A percentile compares a stretch with the other conserved stretches of the same genome.
Conservation (phyloP, 495 filamentous ascomycete species). For the Thozetella sp. region DNA sequence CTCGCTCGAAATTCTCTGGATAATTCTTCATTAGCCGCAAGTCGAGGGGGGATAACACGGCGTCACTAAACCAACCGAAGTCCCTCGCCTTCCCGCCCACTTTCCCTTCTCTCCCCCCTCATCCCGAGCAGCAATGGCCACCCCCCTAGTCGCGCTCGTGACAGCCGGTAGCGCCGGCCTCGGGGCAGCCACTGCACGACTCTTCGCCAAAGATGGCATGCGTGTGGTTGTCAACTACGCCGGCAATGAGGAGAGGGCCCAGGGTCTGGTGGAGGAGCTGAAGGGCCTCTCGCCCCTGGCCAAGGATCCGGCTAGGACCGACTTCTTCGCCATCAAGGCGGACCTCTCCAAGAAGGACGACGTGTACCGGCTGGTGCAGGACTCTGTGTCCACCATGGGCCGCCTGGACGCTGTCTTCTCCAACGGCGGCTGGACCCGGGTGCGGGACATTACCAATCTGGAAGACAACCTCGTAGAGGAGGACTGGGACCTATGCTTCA, state of each 20-base stretch:
- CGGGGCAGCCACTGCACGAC: constrained; percentile 52
- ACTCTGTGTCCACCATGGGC: constrained; percentile 44
- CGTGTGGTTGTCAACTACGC: constrained; percentile 56
- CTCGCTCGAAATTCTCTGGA: too few relatives aligned
- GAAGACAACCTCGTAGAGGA: constrained; percentile 57
- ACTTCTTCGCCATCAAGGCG: constrained; percentile 45
- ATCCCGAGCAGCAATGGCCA: background rate
- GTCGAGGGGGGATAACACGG: too few relatives aligned
- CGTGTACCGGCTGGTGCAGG: constrained; percentile 41
- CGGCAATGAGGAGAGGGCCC: constrained; percentile 42
- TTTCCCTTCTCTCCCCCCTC: too few relatives aligned
- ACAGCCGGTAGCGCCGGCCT: constrained; percentile 59
- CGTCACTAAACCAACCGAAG: too few relatives aligned
- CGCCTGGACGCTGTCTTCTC: constrained; percentile 56
- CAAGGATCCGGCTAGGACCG: constrained; percentile 5
- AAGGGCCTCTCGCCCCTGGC: constrained; percentile 17
- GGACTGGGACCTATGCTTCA: constrained; percentile 59
- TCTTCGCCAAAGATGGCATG: constrained; percentile 47
- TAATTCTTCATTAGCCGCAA: too few relatives aligned
- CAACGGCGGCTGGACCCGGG: constrained; percentile 58
- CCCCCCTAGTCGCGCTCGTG: constrained; percentile 46
- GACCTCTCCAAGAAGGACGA: constrained; percentile 46
- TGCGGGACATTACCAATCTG: constrained; percentile 49
- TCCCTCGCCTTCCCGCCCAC: too few relatives aligned
- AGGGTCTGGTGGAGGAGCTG: constrained; percentile 44